A percentile compares a stretch with the other conserved stretches of the same genome.
phyloP scores from a whole-genome alignment of 192 early-diverging fungal genomes.

The Coemansia sp. region DNA sequence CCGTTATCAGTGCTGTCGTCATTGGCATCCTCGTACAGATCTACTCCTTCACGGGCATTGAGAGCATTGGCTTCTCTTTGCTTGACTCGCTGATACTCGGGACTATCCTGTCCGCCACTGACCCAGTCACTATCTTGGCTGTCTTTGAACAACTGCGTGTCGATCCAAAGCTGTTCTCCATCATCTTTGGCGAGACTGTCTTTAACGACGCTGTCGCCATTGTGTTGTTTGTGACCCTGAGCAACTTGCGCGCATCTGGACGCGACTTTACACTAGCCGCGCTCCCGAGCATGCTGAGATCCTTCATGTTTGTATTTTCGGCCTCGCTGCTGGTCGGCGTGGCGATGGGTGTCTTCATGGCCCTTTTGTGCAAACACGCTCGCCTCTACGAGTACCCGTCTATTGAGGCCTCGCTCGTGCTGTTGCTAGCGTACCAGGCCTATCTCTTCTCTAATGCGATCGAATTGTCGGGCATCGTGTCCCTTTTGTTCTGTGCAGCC shows the following conservation, averaged over 20 bases:
- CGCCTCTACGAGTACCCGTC: conserved; percentile 79
- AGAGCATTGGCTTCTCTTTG: conserved; percentile 72
- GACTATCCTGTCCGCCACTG: conserved; percentile 92
- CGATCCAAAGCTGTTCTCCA: conserved; percentile 92
- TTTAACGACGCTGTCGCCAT: conserved; percentile 98
- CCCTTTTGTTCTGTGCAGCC: conserved; percentile 91
- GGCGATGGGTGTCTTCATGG: conserved; percentile 71
- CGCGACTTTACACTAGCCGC: conserved; percentile 69
- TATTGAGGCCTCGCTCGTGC: conserved; percentile 86
- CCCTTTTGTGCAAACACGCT: conserved; percentile 88
- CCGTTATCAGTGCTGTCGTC: conserved; percentile 87
- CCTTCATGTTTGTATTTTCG: conserved; percentile 83
- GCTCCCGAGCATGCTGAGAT: conserved; percentile 63
- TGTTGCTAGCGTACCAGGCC: conserved; percentile 86
- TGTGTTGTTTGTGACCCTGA: conserved; percentile 88
- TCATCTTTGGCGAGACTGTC: conserved; percentile 95
- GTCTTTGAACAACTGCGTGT: conserved; percentile 94
- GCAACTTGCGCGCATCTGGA: conserved; percentile 66
- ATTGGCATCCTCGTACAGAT: conserved; percentile 79
- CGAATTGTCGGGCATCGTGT: conserved; percentile 91
- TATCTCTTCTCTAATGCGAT: conserved; percentile 90
- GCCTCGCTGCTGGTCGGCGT: conserved; percentile 86
- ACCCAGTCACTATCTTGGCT: conserved; percentile 95
- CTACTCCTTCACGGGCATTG: conserved; percentile 70
- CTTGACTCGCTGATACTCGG: conserved; percentile 96